phyloP scores from a whole-genome alignment of 495 filamentous ascomycete species.

The Rhypophila decipiens region DNA sequence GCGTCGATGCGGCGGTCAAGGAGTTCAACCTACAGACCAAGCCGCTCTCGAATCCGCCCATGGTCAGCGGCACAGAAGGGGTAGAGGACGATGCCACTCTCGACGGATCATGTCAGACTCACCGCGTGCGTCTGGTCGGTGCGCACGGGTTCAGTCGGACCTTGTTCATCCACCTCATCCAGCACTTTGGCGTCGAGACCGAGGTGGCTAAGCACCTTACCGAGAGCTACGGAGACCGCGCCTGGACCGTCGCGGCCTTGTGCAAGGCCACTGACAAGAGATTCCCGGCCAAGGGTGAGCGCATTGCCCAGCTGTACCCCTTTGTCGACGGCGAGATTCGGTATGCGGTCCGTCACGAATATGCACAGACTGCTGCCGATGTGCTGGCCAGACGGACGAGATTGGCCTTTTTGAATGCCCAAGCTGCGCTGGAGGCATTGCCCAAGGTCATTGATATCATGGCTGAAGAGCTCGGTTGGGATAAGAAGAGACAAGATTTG shows the following conservation, averaged over 20 bases:
- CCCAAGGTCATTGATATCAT: conserved; percentile 90
- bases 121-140: conserved; percentile 81
- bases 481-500: conserved; percentile 59
- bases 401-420: conserved; percentile 89
- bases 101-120: conserved; percentile 85
- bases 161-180: conserved; percentile 96
- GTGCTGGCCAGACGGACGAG: conserved; percentile 83
- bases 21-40: conserved; percentile 64
- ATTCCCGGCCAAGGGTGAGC: conserved; percentile 82
- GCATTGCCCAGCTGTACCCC: conserved; percentile 77
- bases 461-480: conserved; percentile 83
- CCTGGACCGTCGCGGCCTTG: conserved; percentile 89
- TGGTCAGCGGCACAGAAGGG: conserved; percentile 70
- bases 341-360: conserved; percentile 85
- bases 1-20: conserved; percentile 82
- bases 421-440: conserved; percentile 87
- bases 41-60: conserved; percentile 54
- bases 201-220: conserved; percentile 90
- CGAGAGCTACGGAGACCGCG: conserved; percentile 86
- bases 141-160: conserved; percentile 94
- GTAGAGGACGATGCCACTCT: conserved; percentile 69
- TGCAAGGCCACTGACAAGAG: conserved; percentile 73
- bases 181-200: conserved; percentile 93
- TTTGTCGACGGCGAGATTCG: conserved; percentile 96
- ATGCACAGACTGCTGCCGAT: conserved; percentile 90